Evolutionary conservation across 2,329 filamentous ascomycete species (phyloP).

Genomic region (Penicillium sp.): DNA sequence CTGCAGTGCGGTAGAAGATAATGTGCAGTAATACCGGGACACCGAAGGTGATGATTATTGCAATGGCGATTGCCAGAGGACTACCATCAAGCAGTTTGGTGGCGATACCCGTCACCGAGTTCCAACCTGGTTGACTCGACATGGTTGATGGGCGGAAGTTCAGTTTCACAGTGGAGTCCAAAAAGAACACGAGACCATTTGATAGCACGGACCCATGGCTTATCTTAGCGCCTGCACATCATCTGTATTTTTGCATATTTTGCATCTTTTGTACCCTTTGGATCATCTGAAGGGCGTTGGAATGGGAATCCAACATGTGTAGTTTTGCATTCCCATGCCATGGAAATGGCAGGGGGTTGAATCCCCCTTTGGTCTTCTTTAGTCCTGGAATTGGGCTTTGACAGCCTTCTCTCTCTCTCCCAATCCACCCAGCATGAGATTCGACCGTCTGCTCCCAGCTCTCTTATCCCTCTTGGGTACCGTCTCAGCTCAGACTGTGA

Average conservation of each 20-base stretch:
- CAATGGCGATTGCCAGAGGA: slow-evolving; percentile 54
- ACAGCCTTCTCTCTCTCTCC: slow-evolving; percentile 1
- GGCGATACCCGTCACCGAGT: slow-evolving; percentile 34
- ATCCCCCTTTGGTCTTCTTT: background rate
- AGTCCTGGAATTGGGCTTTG: background rate
- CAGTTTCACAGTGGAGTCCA: slow-evolving; percentile 3
- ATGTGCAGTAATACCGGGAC: slow-evolving; percentile 74
- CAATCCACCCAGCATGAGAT: slow-evolving; percentile 25
- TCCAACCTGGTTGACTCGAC: slow-evolving; percentile 34
- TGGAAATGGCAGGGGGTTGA: slow-evolving; percentile 5
- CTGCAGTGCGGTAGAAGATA: slow-evolving; percentile 62
- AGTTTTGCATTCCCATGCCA: slow-evolving; percentile 7
- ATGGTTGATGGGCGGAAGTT: slow-evolving; percentile 19
- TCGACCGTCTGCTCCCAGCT: slow-evolving; percentile 28
- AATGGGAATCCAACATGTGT: background rate
- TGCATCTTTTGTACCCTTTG: background rate
- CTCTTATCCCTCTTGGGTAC: slow-evolving; percentile 38
- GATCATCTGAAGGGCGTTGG: background rate
- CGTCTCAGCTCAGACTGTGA: slow-evolving; percentile 48
- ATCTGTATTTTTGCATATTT: slow-evolving; percentile 5
- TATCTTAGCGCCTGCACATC: slow-evolving; percentile 15
- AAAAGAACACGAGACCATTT: background rate
- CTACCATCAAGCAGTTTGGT: slow-evolving; percentile 44
- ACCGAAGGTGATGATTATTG: slow-evolving; percentile 64
- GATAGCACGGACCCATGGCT: slow-evolving; percentile 16